These are phyloP conservation scores for Aureobasidium namibiae DNA, from an alignment of 2,329 filamentous ascomycete genomes.

Conservation along the genomic window DNA sequence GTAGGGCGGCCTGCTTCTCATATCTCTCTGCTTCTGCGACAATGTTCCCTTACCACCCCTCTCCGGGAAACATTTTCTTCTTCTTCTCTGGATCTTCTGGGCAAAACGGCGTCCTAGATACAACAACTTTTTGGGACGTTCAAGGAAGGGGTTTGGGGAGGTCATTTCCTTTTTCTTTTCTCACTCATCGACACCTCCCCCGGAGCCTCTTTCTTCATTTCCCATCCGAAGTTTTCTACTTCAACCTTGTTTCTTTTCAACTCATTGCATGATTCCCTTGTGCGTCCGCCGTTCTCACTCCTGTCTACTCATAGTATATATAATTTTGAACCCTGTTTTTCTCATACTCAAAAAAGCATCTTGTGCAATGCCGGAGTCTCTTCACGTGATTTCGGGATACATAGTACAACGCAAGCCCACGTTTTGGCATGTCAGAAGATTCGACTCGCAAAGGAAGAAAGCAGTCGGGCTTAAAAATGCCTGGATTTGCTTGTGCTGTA, in stretches of 20 bases:
- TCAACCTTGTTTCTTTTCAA: not conserved
- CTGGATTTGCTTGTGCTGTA: not conserved
- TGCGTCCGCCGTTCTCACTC: not conserved
- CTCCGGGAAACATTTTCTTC: slow-evolving; percentile 3
- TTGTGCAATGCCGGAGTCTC: no score
- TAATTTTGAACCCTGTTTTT: slow-evolving; percentile 5
- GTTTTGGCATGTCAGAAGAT: not conserved
- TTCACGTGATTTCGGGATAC: not conserved
- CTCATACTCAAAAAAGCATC: not conserved
- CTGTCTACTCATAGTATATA: slow-evolving; percentile 14
- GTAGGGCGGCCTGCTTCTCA: slow-evolving; percentile 7
- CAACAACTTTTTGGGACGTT: not conserved
- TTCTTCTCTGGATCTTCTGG: slow-evolving; percentile 1
- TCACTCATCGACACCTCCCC: not conserved
- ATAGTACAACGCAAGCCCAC: not conserved
- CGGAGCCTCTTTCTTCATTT: not conserved
- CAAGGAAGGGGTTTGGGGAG: not conserved
- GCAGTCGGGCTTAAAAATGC: not conserved
- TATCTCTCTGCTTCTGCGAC: not conserved
- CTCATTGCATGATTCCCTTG: slow-evolving; percentile 10
- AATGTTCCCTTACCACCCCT: not conserved
- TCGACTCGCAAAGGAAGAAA: not conserved
- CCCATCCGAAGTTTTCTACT: not conserved
- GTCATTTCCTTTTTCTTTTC: slow-evolving; percentile 4
- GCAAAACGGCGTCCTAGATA: slow-evolving; percentile 12